Evolutionary conservation across 495 filamentous ascomycete species (phyloP), one percentile per base, ranked within the genome.

Genomic region (Haplographium delicatum): DNA sequence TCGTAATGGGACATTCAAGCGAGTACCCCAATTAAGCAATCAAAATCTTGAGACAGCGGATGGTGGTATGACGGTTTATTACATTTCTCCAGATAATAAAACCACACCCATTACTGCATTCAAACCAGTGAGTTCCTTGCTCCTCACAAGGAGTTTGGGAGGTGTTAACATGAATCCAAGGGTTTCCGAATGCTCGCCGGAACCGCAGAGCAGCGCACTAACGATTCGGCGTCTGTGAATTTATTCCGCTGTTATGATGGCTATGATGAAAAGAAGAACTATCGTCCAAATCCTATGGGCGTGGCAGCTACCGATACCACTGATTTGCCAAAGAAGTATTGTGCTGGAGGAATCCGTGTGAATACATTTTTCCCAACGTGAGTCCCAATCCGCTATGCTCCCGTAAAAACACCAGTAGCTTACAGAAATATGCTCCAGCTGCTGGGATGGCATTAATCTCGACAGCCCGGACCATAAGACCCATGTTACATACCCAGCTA

Each of bases 361-460:
- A 66, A 56, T 48, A 68, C 70, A 43, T 64, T 63, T 76, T 95
- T 95, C 69, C 89, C 89, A 2, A 86, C 84, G 18, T 35, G 33
- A n/a, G n/a, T n/a, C n/a, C n/a, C n/a, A n/a, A n/a, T n/a, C n/a
- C n/a, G n/a, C n/a, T 0, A n/a, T n/a, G n/a, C n/a, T n/a, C n/a
- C n/a, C n/a, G n/a, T n/a, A n/a, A n/a, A n/a, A n/a, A n/a, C n/a
- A n/a, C n/a, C n/a, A n/a, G n/a, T n/a, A n/a, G n/a, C n/a, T n/a
- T n/a, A n/a, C n/a, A n/a, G n/a, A n/a, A n/a, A n/a, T n/a, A n/a
- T n/a, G n/a, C n/a, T n/a, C n/a, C n/a, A n/a, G n/a, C 16, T 95
- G 89, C 76, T 93, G 89, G 89, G 86, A 94, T 62, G 89, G 89
- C 24, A 75, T 81, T 50, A 76, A 89, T 9, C 68, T 81, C 25